Conservation (phyloP, 2,329 filamentous ascomycete genomes). For the Colletotrichum lentis region DNA sequence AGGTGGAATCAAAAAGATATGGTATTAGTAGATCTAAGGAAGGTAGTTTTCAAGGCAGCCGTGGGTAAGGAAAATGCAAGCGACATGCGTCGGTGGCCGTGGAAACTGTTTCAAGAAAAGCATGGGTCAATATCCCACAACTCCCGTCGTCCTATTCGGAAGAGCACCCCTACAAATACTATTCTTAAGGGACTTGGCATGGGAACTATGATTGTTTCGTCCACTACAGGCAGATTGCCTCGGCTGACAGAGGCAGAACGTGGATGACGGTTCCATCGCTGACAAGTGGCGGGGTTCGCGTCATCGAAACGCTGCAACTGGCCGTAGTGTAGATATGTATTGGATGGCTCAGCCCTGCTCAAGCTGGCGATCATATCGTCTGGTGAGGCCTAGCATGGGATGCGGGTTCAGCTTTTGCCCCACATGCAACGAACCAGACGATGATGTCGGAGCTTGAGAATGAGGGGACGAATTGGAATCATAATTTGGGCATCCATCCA, state of each 20-base stretch:
- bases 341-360: background rate
- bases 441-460: background rate
- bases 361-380: background rate
- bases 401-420: background rate
- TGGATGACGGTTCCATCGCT: background rate
- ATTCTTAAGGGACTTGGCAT: background rate
- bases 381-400: too few relatives aligned
- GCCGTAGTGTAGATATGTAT: background rate
- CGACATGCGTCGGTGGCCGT: background rate
- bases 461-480: background rate
- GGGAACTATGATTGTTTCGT: too few relatives aligned
- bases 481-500: background rate
- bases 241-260: background rate
- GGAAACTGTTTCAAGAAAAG: conserved; percentile 16
- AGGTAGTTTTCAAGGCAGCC: background rate
- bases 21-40: background rate
- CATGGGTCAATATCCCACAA: background rate
- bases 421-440: too few relatives aligned
- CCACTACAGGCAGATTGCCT: background rate
- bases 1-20: background rate
- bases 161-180: background rate
- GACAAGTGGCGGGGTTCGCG: background rate
- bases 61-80: background rate
- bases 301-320: background rate
- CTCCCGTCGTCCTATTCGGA: background rate